Conservation (phyloP, 768 basidiomycete genomes). For the Naematelia aurantialba region DNA sequence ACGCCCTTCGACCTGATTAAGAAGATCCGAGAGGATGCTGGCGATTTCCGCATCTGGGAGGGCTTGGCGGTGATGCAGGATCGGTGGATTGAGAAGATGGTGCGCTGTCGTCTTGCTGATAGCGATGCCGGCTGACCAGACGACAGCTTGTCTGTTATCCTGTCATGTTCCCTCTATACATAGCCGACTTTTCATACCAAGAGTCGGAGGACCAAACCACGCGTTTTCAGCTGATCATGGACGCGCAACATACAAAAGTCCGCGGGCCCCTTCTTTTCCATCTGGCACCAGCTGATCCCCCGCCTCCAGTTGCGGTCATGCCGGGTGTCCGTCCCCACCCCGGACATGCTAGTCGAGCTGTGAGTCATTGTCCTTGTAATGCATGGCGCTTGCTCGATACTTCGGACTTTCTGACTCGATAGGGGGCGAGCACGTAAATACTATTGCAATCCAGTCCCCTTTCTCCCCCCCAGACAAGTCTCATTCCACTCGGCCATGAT, state of each 20-base stretch:
- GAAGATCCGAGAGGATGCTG: constrained; percentile 24
- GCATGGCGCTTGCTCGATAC: no score
- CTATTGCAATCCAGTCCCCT: constrained; percentile 36
- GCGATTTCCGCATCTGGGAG: constrained; percentile 27
- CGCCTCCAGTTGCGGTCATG: constrained; percentile 30
- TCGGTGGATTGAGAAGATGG: constrained; percentile 36
- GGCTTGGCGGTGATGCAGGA: constrained; percentile 28
- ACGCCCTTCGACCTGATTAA: constrained; percentile 35
- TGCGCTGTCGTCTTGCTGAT: constrained; percentile 13
- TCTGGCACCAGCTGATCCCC: background rate
- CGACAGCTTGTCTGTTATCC: constrained; percentile 40
- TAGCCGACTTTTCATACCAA: constrained; percentile 38
- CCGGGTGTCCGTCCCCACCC: constrained; percentile 30
- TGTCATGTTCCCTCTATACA: constrained; percentile 45
- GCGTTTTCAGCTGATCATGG: constrained; percentile 39
- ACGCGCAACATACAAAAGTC: constrained; percentile 40
- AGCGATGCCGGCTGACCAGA: background rate
- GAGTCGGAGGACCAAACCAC: constrained; percentile 17
- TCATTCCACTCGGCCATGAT: constrained; percentile 19
- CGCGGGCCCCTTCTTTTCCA: background rate
- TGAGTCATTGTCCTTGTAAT: no score
- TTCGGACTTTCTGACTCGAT: constrained; percentile 8
- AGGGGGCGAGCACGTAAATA: constrained; percentile 30
- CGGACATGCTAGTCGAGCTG: constrained; percentile 22
- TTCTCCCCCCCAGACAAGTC: constrained; percentile 21